Evolutionary conservation across 2,329 filamentous ascomycete species (phyloP), one percentile per base, ranked within the genome.

Genomic region (Botrytis sinoallii): DNA sequence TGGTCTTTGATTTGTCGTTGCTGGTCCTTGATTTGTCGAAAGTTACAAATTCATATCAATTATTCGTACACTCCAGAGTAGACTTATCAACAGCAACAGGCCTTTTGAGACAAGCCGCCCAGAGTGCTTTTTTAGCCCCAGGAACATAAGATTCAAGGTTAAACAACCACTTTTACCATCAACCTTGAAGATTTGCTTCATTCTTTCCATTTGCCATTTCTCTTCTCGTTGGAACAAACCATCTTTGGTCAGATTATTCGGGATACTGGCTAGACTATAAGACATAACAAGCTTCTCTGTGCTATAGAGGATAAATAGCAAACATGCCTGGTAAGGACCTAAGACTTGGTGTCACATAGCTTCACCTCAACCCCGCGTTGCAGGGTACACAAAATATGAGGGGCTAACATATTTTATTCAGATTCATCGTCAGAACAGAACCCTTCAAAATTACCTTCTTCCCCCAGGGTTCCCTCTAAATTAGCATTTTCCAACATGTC

Each of bases 311-410:
- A 71, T 14, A 25, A 20, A 32, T 4, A 69, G 16, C 29, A 52
- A 60, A 46, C 14, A 72, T 72, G 61, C 40, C 70, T 46, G 70
- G 61, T 68, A 72, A 68, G 70, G 44, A 35, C 32, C 5, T 29
- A 40, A 35, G 7, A 40, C 57, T 57, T 29, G 18, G 46, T 40
- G 35, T 25, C 40, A 40, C 63, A 29, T n/a, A 32, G 42, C 16
- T 67, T 48, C 32, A 29, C 35, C 29, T 38, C 38, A 59, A 66
- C 70, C 70, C 70, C 70, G 70, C 70, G 63, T 46, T 72, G 42
- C 70, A 72, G 70, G 63, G 70, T 72, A 72, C 48, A 64, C 35
- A 60, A 59, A 66, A 40, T 46, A 72, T 35, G 55, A 70, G 38
- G 65, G 65, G 65, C 63, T 72, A 60, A 72, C 48, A 64, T n/a